These are phyloP conservation scores for Aspergillus baeticus DNA, from an alignment of 495 filamentous ascomycete genomes.

Conservation along the genomic window DNA sequence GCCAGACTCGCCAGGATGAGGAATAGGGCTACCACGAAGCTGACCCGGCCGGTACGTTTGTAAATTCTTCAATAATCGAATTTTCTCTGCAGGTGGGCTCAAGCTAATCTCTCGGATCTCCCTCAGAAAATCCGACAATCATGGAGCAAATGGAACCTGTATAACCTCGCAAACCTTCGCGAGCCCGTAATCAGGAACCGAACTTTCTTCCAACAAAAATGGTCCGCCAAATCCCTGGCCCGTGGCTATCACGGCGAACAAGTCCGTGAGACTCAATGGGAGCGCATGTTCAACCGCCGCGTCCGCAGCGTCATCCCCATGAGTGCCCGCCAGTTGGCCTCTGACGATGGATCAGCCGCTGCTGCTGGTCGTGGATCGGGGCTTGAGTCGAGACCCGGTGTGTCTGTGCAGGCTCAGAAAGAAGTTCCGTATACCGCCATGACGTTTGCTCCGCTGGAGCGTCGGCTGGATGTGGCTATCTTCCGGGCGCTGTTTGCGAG, in stretches of 20 bases:
- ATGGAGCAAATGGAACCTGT: slow-evolving; percentile 98
- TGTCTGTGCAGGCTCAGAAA: neutral
- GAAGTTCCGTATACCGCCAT: slow-evolving; percentile 86
- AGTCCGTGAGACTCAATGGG: slow-evolving; percentile 85
- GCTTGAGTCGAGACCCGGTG: slow-evolving; percentile 27
- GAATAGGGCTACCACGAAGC: slow-evolving; percentile 46
- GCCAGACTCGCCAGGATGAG: slow-evolving; percentile 37
- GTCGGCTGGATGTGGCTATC: slow-evolving; percentile 86
- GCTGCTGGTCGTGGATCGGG: slow-evolving; percentile 84
- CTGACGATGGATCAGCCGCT: slow-evolving; percentile 73
- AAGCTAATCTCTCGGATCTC: slow-evolving; percentile 49
- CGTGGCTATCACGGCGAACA: slow-evolving; percentile 94
- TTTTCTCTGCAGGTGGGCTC: too few relatives aligned
- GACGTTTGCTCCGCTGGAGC: slow-evolving; percentile 86
- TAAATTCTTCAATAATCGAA: too few relatives aligned
- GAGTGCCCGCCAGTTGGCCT: slow-evolving; percentile 72
- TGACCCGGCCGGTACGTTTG: slow-evolving; percentile 42
- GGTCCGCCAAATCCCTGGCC: slow-evolving; percentile 75
- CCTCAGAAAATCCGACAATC: slow-evolving; percentile 86
- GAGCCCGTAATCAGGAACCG: slow-evolving; percentile 32
- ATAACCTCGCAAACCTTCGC: slow-evolving; percentile 68
- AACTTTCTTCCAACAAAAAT: slow-evolving; percentile 99
- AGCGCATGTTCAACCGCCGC: slow-evolving; percentile 81
- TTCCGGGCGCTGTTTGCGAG: slow-evolving; percentile 92
- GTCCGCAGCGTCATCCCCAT: slow-evolving; percentile 81